Conservation (phyloP, 495 filamentous ascomycete genomes). For the Podospora pseudocomata region DNA sequence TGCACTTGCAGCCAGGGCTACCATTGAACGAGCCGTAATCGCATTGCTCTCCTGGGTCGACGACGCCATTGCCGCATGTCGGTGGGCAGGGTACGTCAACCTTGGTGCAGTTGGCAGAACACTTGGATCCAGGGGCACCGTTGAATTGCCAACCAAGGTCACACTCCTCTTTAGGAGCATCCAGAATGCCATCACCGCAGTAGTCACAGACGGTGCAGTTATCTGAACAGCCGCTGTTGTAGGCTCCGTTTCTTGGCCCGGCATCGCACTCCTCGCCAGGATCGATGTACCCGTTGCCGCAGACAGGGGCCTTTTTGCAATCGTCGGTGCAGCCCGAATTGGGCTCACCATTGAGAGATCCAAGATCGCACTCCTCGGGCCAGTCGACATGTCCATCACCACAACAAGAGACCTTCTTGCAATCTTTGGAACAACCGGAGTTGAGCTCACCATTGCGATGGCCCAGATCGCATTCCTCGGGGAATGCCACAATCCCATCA, state of each 20-base stretch:
- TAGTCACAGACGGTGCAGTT: constrained; percentile 24
- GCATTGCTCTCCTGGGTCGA: constrained; percentile 23
- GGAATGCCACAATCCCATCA: neutral
- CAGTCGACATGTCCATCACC: constrained; percentile 19
- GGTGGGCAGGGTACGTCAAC: constrained; percentile 9
- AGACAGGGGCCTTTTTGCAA: constrained; percentile 16
- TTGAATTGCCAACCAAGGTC: constrained; percentile 23
- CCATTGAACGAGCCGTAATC: constrained; percentile 21
- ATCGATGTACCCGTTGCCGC: constrained; percentile 21
- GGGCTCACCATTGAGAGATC: constrained; percentile 14
- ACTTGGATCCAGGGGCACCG: constrained; percentile 17
- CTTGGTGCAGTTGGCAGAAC: constrained; percentile 19
- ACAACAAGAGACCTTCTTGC: constrained; percentile 16
- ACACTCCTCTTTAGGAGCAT: constrained; percentile 18
- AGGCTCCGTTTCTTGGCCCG: constrained; percentile 17
- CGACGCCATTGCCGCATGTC: constrained; percentile 20
- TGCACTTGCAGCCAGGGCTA: constrained; percentile 12
- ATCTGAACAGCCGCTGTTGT: constrained; percentile 20
- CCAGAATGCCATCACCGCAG: constrained; percentile 24
- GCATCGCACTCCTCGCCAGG: constrained; percentile 24
- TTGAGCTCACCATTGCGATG: constrained; percentile 13
- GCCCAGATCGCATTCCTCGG: constrained; percentile 18
- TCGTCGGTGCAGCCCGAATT: constrained; percentile 15
- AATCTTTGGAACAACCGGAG: constrained; percentile 17
- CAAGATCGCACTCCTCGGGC: constrained; percentile 20